Evolutionary conservation across 371 early-diverging fungal species (phyloP), one percentile per base, ranked within the genome.

Genomic region (Neoconidiobolus thromboides): DNA sequence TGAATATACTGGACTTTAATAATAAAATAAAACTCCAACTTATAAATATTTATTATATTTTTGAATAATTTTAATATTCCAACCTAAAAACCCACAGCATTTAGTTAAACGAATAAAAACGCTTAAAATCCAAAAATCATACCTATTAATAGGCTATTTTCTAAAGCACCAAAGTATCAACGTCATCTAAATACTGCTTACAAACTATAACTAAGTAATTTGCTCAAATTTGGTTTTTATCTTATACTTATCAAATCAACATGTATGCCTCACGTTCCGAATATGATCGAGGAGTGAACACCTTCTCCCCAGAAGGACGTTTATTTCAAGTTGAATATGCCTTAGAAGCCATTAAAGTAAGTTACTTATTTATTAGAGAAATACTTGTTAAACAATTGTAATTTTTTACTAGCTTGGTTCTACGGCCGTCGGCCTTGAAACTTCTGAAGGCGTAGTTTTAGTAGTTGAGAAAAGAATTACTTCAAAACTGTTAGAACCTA

Each of bases 241-340:
- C 26, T 26, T 26, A 26, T 26, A 26, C 26, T 26, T 26, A 26
- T 26, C 26, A 14, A 49, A 3, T 3, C 4, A 49, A 12, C 5
- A 83, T 83, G 84, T 82, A 82, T 71, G 70, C 79, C 59, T 82
- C 83, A 63, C 81, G 89, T 62, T 84, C 89, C 62, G 95, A 96
- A 75, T 96, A 96, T 76, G 96, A 96, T 75, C 86, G 96, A 64
- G 98, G 98, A 57, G 98, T 96, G 63, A 96, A 95, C 74, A 97
- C 97, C 49, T 97, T 97, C 74, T 93, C 93, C 44, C 98, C 98
- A 56, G 98, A 98, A 73, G 98, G 98, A 58, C 91, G 98, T 66
- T 77, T 96, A 57, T 97, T 96, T 81, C 98, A 97, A 70, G 98
- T 97, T 61, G 98, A 97, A 76, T 97, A 97, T 68, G 55, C 55